phyloP scores from a whole-genome alignment of 768 basidiomycete species.

The Tubosaeta sp. region DNA sequence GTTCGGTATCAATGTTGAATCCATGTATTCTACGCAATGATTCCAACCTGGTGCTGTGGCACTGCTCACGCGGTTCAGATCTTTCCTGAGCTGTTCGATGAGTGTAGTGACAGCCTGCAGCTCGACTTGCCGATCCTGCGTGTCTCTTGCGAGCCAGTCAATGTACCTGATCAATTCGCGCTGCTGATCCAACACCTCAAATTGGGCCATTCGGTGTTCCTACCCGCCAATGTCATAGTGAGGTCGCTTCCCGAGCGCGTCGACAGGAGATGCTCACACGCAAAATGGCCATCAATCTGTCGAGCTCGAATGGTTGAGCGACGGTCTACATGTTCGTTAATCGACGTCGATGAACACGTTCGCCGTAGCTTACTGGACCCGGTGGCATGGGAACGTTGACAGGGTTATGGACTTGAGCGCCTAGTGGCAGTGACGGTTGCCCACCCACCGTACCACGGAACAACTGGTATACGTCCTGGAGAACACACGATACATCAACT shows the following conservation, averaged over 20 bases:
- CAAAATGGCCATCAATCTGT: constrained; percentile 64
- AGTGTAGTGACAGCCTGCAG: constrained; percentile 61
- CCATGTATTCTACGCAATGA: neutral
- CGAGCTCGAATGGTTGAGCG: constrained; percentile 61
- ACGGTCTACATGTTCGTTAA: constrained; percentile 40
- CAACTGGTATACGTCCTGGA: too few relatives aligned
- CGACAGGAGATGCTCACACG: constrained; percentile 40
- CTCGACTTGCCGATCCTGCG: constrained; percentile 72
- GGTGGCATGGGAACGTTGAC: constrained; percentile 44
- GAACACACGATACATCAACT: too few relatives aligned
- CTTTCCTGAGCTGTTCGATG: constrained; percentile 45
- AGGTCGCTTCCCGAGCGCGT: neutral
- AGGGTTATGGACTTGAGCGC: constrained; percentile 23
- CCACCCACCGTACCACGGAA: too few relatives aligned
- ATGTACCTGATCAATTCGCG: constrained; percentile 79
- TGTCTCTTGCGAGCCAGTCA: constrained; percentile 75
- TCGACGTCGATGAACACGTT: neutral
- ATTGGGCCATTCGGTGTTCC: constrained; percentile 74
- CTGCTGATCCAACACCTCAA: constrained; percentile 73
- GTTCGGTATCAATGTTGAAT: neutral
- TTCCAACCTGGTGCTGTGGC: constrained; percentile 38
- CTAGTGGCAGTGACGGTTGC: constrained; percentile 19
- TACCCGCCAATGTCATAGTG: constrained; percentile 29
- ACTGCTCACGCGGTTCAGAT: constrained; percentile 42
- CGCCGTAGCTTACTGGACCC: constrained; percentile 44